Percentiles rank a stretch among this genome's conserved stretches.
Evolutionary conservation across 2,329 filamentous ascomycete species (phyloP).

Genomic region (Fusarium sulawesiense): DNA sequence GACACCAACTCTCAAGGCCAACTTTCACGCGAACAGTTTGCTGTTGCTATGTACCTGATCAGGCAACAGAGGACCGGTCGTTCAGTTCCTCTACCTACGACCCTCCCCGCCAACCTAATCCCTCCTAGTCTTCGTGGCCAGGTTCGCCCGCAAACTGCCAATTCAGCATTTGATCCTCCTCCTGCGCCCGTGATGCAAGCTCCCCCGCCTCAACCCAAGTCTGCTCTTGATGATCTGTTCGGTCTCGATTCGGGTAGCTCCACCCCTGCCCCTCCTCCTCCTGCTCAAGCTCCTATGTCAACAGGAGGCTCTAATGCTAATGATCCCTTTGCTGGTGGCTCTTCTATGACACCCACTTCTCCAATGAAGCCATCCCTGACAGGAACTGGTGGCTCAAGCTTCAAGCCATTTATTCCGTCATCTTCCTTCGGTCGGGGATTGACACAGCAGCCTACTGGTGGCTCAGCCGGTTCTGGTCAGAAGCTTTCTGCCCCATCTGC

Average conservation of each 20-base stretch:
- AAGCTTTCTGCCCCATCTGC: conserved; percentile 58
- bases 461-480: conserved; percentile 52
- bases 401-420: conserved; percentile 92
- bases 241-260: conserved; percentile 78
- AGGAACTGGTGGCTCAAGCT: conserved; percentile 61
- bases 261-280: conserved; percentile 62
- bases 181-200: conserved; percentile 52
- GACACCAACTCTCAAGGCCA: conserved; percentile 93
- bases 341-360: conserved; percentile 63
- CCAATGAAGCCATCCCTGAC: conserved; percentile 62
- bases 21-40: conserved; percentile 89
- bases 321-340: conserved; percentile 71
- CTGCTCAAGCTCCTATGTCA: conserved; percentile 71
- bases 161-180: conserved; percentile 65
- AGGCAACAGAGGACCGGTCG: conserved; percentile 84
- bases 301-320: conserved; percentile 77
- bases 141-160: conserved; percentile 61
- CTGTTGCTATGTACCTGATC: conserved; percentile 97
- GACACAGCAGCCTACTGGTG: conserved; percentile 80
- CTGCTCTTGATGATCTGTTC: conserved; percentile 93
- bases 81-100: conserved; percentile 72
- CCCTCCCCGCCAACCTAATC: conserved; percentile 83
- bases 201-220: conserved; percentile 69
- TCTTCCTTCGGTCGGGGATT: conserved; percentile 91
- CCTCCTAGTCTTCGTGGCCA: conserved; percentile 85